Evolutionary conservation across 345 rosid genomes (phyloP).

Genomic region (Arabidopsis arenosa): DNA sequence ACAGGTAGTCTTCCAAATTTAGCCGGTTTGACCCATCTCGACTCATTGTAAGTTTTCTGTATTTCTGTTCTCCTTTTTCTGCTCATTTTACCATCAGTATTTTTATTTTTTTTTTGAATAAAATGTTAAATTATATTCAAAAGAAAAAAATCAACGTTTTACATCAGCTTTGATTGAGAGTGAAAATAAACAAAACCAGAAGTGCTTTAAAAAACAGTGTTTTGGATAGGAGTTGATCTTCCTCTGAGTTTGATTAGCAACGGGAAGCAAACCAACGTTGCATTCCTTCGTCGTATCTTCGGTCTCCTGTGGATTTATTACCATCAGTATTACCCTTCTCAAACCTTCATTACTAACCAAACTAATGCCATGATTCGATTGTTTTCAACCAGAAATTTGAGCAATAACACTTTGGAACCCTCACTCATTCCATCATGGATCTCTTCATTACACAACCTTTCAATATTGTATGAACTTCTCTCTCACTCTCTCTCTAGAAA

Average conservation of each 20-base stretch:
- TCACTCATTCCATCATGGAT: constrained; percentile 71
- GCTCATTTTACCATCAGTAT: no score
- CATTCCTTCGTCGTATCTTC: no score
- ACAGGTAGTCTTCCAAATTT: constrained; percentile 71
- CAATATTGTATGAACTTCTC: constrained; percentile 69
- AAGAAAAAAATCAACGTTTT: no score
- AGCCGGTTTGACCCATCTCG: constrained; percentile 55
- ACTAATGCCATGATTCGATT: background rate
- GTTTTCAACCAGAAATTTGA: constrained; percentile 63
- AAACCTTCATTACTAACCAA: background rate
- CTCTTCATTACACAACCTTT: constrained; percentile 49
- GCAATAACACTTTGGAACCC: constrained; percentile 62
- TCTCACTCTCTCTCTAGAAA: background rate
- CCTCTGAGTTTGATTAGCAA: no score
- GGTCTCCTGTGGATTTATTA: no score
- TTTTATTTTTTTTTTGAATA: no score
- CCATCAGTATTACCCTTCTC: background rate
- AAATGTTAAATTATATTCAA: no score
- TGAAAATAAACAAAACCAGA: no score
- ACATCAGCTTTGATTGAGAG: no score
- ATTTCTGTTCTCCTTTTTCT: background rate
- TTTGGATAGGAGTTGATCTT: no score
- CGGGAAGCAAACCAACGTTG: no score
- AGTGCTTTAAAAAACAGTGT: no score
- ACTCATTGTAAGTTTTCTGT: constrained; percentile 60